Evolutionary conservation across 2,329 filamentous ascomycete species (phyloP), one percentile per base, ranked within the genome.

Genomic region (Celoporthe dispersa): DNA sequence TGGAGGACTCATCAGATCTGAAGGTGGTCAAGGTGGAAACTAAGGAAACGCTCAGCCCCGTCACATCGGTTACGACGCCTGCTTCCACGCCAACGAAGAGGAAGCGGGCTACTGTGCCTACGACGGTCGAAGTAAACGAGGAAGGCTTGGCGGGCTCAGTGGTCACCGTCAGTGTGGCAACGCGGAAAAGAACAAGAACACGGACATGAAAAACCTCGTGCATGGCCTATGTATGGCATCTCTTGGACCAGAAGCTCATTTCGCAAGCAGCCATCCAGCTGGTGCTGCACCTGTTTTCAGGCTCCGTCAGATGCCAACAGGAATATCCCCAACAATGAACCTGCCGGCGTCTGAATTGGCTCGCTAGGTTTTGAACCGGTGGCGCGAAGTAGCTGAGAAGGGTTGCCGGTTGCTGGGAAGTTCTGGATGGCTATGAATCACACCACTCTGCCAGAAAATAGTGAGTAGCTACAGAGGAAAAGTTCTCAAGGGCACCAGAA

Each of bases 1-100:
- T 69, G 9, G 73, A 78, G 63, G 66, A 69, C 0, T 71, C 73
- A 3, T 8, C 48, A 6, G 55, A 41, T 28, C 28, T 48, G 1
- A 31, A 60, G 31, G 74, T 74, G 9, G 72, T 78, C 41, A 78
- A 79, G 67, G 69, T 78, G 19, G 74, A 79, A 62, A 57, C 75
- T 7, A 74, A 77, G 67, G 74, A 77, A 31, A 70, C 66, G 7
- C 64, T 39, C 12, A 28, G 62, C 1, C 63, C 57, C 3, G 31
- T 51, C 19, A 57, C 69, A 2, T 60, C 67, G 11, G 44, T 64
- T 14, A 25, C 12, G 8, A 70, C 53, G 5, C 66, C 70, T 48
- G 39, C 61, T 1, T 33, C 37, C 14, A 53, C 51, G 12, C 44
- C 63, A 31, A 33, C 22, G 2, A 71, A 62, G 9, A 72, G 57